Conservation (phyloP, 2,329 filamentous ascomycete genomes). For the Fragosphaeria purpurea region DNA sequence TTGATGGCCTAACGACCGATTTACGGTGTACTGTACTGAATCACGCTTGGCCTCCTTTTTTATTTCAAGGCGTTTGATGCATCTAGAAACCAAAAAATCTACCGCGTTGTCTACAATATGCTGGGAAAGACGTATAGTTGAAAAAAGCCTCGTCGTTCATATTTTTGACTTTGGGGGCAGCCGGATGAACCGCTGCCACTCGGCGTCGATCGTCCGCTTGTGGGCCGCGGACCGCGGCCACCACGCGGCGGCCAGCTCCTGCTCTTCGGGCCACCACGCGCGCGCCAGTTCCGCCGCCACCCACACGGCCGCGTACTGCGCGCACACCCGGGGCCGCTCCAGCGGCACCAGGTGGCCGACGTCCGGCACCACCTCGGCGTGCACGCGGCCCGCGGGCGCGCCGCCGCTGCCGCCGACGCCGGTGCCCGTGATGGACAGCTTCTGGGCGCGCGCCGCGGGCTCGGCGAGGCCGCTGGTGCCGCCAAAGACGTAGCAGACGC, state of each 20-base stretch:
- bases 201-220: constrained; percentile 46
- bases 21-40: too few species aligned
- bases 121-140: too few species aligned
- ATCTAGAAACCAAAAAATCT: too few species aligned
- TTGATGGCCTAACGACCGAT: too few species aligned
- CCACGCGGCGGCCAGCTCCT: constrained; percentile 44
- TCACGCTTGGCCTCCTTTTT: too few species aligned
- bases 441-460: constrained; percentile 40
- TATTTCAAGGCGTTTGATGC: too few species aligned
- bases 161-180: constrained; percentile 4
- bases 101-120: too few species aligned
- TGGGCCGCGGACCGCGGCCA: constrained; percentile 35
- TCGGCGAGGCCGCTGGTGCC: constrained; percentile 45
- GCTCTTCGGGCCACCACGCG: constrained; percentile 47
- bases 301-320: constrained; percentile 48
- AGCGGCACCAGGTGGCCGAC: constrained; percentile 76
- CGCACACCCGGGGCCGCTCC: constrained; percentile 61
- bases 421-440: constrained; percentile 53
- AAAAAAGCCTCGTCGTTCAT: too few species aligned
- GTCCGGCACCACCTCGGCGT: constrained; percentile 50
- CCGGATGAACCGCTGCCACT: constrained; percentile 29
- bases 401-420: constrained; percentile 61
- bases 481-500: constrained; percentile 61
- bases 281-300: constrained; percentile 44
- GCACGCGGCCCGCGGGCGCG: constrained; percentile 53